These are phyloP conservation scores for Aspergillus steynii DNA, from an alignment of 495 filamentous ascomycete genomes.

Conservation along the genomic window DNA sequence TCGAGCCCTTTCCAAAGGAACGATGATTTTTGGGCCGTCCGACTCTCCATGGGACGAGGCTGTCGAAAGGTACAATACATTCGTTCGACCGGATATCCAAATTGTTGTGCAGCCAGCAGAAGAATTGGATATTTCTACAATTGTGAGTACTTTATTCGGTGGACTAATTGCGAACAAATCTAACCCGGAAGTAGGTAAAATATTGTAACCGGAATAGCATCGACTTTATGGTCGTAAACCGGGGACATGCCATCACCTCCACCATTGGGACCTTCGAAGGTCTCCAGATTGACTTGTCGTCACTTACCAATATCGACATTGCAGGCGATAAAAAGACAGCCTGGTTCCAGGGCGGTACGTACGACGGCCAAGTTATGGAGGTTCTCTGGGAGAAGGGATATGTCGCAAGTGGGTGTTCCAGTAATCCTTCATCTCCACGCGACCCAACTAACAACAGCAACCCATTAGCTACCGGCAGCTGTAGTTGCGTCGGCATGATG, in stretches of 20 bases:
- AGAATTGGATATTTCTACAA: slow-evolving; percentile 6
- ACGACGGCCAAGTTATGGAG: slow-evolving; percentile 2
- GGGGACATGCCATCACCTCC: slow-evolving; percentile 4
- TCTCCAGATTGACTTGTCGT: slow-evolving; percentile 5
- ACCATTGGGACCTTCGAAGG: slow-evolving; percentile 8
- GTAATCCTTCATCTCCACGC: background rate
- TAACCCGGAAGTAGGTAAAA: slow-evolving; percentile 7
- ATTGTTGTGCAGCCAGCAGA: slow-evolving; percentile 4
- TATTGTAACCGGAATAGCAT: slow-evolving; percentile 11
- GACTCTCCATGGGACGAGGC: slow-evolving; percentile 4
- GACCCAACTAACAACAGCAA: background rate
- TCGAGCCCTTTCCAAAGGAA: slow-evolving; percentile 1
- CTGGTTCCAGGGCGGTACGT: slow-evolving; percentile 6
- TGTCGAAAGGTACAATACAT: slow-evolving; percentile 1
- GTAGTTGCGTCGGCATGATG: slow-evolving; percentile 12
- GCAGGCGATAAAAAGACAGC: background rate
- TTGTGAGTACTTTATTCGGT: slow-evolving; percentile 1
- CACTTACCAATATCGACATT: slow-evolving; percentile 7
- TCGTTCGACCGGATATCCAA: slow-evolving; percentile 3
- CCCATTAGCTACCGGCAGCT: slow-evolving; percentile 1
- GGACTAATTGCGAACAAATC: background rate
- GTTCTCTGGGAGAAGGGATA: slow-evolving; percentile 13
- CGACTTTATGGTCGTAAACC: slow-evolving; percentile 8
- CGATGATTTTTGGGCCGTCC: slow-evolving; percentile 5
- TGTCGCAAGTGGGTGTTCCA: slow-evolving; percentile 2